These are phyloP conservation scores for Elaphomyces granulatus DNA, from an alignment of 495 filamentous ascomycete genomes.

Conservation along the genomic window DNA sequence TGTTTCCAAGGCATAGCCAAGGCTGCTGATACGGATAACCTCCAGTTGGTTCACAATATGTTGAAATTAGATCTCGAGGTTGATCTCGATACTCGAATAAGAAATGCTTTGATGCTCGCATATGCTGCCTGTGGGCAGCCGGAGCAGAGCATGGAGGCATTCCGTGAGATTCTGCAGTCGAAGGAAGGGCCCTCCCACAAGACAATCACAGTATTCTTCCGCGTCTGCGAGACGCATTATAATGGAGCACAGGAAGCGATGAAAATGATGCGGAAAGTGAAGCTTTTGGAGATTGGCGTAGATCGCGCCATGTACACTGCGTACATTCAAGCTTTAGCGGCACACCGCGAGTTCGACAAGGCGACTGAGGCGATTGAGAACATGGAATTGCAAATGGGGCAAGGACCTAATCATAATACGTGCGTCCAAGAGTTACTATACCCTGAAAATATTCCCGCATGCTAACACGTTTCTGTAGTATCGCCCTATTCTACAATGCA, in stretches of 20 bases:
- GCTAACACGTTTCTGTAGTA: conserved; percentile 24
- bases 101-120: conserved; percentile 76
- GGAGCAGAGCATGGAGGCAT: conserved; percentile 55
- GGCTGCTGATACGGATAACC: conserved; percentile 44
- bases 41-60: conserved; percentile 74
- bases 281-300: conserved; percentile 59
- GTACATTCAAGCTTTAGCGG: conserved; percentile 62
- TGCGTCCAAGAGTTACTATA: too few species aligned
- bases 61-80: conserved; percentile 75
- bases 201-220: conserved; percentile 64
- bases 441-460: conserved; percentile 22
- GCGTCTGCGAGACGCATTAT: conserved; percentile 49
- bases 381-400: conserved; percentile 49
- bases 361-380: conserved; percentile 46
- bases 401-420: conserved; percentile 50
- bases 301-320: conserved; percentile 53
- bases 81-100: conserved; percentile 57
- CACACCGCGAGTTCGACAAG: conserved; percentile 50
- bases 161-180: conserved; percentile 62
- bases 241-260: conserved; percentile 51
- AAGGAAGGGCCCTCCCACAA: conserved; percentile 70
- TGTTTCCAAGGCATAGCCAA: conserved; percentile 65
- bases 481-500: conserved; percentile 61
- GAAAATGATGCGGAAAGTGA: conserved; percentile 60
- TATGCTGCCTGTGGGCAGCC: conserved; percentile 54